Evolutionary conservation across 1,284 basidiomycete species (phyloP).

Genomic region (Fistulinella cinereoalba): DNA sequence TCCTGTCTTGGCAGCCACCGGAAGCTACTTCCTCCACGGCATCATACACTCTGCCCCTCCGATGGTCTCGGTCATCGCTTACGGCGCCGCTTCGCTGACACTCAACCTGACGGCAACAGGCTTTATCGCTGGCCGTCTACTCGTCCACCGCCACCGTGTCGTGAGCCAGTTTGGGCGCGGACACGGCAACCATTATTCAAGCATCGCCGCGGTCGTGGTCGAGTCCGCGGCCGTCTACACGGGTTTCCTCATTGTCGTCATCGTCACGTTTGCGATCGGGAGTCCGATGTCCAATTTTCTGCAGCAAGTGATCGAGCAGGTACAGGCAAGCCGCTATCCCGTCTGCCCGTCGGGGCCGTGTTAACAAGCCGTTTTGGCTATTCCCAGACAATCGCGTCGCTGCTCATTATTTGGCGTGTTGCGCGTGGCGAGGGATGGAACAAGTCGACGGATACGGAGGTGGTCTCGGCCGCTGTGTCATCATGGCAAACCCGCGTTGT

Average conservation of each 20-base stretch:
- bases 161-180: conserved; percentile 7
- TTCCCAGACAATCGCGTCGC: conserved; percentile 10
- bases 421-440: conserved; percentile 14
- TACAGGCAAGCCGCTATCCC: conserved; percentile 10
- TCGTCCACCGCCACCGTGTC: conserved; percentile 6
- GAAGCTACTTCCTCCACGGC: conserved; percentile 6
- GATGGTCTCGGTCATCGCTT: neutral
- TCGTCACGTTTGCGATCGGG: neutral
- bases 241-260: conserved; percentile 6
- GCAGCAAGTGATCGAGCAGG: conserved; percentile 4
- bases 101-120: conserved; percentile 15
- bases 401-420: conserved; percentile 16
- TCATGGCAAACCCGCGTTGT: neutral
- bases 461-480: neutral
- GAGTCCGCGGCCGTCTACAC: conserved; percentile 17
- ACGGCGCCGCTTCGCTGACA: conserved; percentile 6
- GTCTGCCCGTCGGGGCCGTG: too few relatives aligned
- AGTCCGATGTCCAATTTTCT: conserved; percentile 8
- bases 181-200: conserved; percentile 8
- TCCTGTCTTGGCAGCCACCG: neutral
- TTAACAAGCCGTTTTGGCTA: too few relatives aligned
- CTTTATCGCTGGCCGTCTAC: conserved; percentile 13
- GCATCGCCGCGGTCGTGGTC: conserved; percentile 5
- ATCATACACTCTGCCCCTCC: neutral
- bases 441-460: neutral